A percentile compares a stretch with the other conserved stretches of the same genome.
Evolutionary conservation across 1,139 yeast genomes (phyloP).

Genomic region (Candida pseudocylindracea): DNA sequence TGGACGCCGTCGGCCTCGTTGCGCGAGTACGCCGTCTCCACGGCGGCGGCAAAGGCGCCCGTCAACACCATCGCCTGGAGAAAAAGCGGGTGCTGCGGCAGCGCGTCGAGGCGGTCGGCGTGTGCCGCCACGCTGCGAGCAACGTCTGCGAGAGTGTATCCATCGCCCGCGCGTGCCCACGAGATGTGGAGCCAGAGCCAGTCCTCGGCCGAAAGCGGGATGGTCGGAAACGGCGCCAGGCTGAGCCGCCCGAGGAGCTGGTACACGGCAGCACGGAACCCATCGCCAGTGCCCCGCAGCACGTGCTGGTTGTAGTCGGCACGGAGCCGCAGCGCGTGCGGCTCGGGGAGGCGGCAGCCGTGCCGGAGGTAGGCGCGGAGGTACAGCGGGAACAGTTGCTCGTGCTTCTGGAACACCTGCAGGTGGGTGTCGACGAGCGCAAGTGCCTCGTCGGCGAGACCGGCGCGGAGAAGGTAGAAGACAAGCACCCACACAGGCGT

Average conservation of each 20-base stretch:
- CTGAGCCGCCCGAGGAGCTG: slow-evolving; percentile 89
- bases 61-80: slow-evolving; percentile 52
- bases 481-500: slow-evolving; percentile 84
- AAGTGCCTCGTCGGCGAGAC: slow-evolving; percentile 58
- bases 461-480: slow-evolving; percentile 69
- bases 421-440: slow-evolving; percentile 12
- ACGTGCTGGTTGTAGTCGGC: slow-evolving; percentile 75
- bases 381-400: slow-evolving; percentile 64
- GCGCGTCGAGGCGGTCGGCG: slow-evolving; percentile 39
- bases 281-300: slow-evolving; percentile 52
- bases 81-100: slow-evolving; percentile 50
- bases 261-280: slow-evolving; percentile 76
- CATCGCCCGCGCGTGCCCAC: slow-evolving; percentile 18
- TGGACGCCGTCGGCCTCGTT: slow-evolving; percentile 83
- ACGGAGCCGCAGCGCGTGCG: slow-evolving; percentile 47
- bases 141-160: slow-evolving; percentile 21
- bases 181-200: slow-evolving; percentile 93
- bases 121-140: slow-evolving; percentile 58
- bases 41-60: slow-evolving; percentile 71
- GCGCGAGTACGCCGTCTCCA: slow-evolving; percentile 39
- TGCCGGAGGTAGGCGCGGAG: slow-evolving; percentile 50
- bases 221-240: slow-evolving; percentile 46
- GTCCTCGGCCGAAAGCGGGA: slow-evolving; percentile 73
- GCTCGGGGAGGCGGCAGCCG: slow-evolving; percentile 25
- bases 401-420: slow-evolving; percentile 56